These are phyloP conservation scores for Panicum virgatum DNA, from an alignment of 202 grass and related monocot genomes.

Conservation along the genomic window DNA sequence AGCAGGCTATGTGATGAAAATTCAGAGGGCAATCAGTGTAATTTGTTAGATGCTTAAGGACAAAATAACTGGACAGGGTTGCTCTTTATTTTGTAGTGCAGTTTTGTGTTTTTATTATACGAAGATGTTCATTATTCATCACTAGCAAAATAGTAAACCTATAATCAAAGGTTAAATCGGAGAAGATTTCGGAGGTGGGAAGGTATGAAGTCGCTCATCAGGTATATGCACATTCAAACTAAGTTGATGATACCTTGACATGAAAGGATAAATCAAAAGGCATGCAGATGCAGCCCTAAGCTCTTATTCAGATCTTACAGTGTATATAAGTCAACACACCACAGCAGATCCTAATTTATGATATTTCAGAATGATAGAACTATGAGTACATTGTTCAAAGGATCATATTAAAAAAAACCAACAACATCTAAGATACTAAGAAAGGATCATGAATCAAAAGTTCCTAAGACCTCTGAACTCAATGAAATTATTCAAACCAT, in stretches of 20 bases:
- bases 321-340: background rate
- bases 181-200: background rate
- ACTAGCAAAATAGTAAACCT: background rate
- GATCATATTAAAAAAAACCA: background rate
- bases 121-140: background rate
- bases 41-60: background rate
- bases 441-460: background rate
- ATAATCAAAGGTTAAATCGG: background rate
- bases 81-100: background rate
- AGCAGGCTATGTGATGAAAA: background rate
- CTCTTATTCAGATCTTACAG: constrained; percentile 8
- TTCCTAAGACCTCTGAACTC: background rate
- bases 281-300: background rate
- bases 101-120: background rate
- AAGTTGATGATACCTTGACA: background rate
- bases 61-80: background rate
- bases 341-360: background rate
- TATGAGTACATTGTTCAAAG: constrained; percentile 6
- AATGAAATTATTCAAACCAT: background rate
- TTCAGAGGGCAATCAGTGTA: background rate
- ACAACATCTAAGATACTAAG: constrained; percentile 2
- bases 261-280: background rate
- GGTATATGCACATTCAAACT: background rate
- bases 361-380: background rate
- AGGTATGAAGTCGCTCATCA: background rate